A percentile compares a stretch with the other conserved stretches of the same genome.
These are phyloP conservation scores for Tremella fuciformis DNA, from an alignment of 768 basidiomycete species.

Conservation along the genomic window DNA sequence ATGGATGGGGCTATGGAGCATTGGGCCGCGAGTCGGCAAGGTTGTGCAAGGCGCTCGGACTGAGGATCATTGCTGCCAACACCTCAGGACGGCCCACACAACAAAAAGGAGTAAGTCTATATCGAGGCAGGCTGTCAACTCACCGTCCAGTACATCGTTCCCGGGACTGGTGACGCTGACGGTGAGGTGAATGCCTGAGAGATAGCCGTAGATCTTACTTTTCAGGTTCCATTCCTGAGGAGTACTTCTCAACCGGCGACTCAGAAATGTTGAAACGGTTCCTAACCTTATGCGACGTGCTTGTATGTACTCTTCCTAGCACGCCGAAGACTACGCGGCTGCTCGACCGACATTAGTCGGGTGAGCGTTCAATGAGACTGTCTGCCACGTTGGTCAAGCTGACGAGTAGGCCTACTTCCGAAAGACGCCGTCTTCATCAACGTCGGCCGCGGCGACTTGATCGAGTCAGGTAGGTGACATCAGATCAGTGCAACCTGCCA, in stretches of 20 bases:
- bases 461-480: slow-evolving; percentile 41
- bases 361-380: slow-evolving; percentile 21
- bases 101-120: slow-evolving; percentile 41
- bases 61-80: slow-evolving; percentile 48
- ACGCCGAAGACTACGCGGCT: slow-evolving; percentile 39
- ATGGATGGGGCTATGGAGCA: slow-evolving; percentile 45
- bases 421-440: slow-evolving; percentile 48
- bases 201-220: not conserved
- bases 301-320: slow-evolving; percentile 44
- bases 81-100: slow-evolving; percentile 38
- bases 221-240: slow-evolving; percentile 41
- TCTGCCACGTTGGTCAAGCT: no score
- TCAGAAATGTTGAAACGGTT: slow-evolving; percentile 34
- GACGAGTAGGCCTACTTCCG: slow-evolving; percentile 32
- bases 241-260: slow-evolving; percentile 40
- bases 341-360: slow-evolving; percentile 33
- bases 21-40: slow-evolving; percentile 48
- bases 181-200: slow-evolving; percentile 19
- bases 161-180: slow-evolving; percentile 49
- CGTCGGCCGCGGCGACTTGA: slow-evolving; percentile 50
- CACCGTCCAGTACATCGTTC: slow-evolving; percentile 41
- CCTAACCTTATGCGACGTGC: slow-evolving; percentile 38
- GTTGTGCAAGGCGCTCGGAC: slow-evolving; percentile 43
- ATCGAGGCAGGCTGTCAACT: not conserved
- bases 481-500: no score